A percentile compares a stretch with the other conserved stretches of the same genome.
Conservation (phyloP, 441 rosid species). For the Populus hybrid region DNA sequence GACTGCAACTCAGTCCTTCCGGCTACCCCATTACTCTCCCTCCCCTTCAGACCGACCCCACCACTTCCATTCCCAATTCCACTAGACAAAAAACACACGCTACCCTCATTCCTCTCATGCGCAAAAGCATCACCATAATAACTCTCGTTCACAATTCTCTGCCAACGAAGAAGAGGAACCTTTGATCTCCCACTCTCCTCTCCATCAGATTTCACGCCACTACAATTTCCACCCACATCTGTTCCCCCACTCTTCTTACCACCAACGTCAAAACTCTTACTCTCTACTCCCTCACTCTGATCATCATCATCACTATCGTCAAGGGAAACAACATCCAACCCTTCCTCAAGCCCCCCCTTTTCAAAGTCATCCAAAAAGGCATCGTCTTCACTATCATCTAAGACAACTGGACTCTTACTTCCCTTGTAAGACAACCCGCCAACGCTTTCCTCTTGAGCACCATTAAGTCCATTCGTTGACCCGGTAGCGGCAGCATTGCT, state of each 20-base stretch:
- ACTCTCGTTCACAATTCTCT: not conserved
- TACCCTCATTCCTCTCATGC: not conserved
- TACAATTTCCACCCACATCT: conserved; percentile 11
- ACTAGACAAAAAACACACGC: not conserved
- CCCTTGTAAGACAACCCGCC: not conserved
- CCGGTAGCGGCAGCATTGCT: not conserved
- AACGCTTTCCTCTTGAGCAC: not conserved
- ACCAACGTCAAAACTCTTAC: not conserved
- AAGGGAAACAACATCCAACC: not conserved
- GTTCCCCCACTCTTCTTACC: not conserved
- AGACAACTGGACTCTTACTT: not conserved
- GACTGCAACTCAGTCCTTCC: not conserved
- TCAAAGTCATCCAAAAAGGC: not conserved
- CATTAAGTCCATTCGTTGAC: not conserved
- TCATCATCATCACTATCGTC: not conserved
- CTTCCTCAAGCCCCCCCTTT: not conserved
- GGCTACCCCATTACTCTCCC: not conserved
- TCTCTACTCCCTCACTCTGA: not conserved
- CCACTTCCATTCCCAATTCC: not conserved
- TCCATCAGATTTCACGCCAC: not conserved
- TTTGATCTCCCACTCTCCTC: not conserved
- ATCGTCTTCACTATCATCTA: not conserved
- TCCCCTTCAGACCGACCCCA: not conserved
- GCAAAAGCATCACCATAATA: not conserved
- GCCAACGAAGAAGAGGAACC: not conserved